These are phyloP conservation scores for Ligustrum vulgare DNA, from an alignment of 257 asterid genomes.

Conservation along the genomic window DNA sequence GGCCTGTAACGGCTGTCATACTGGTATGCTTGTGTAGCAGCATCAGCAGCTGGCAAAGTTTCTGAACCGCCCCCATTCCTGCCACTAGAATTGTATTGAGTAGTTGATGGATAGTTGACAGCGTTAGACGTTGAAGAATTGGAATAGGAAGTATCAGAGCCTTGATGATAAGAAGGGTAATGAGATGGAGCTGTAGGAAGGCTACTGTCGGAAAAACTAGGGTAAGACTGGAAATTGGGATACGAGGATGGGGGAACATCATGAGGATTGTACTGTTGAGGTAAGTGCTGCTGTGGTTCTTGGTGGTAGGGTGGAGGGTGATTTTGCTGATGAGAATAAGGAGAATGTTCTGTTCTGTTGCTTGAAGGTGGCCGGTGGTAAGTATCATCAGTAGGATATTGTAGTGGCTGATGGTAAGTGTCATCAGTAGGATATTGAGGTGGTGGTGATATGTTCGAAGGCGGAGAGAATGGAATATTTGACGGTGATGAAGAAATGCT, in stretches of 20 bases:
- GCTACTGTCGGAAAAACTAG: conserved; percentile 69
- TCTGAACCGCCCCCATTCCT: conserved; percentile 45
- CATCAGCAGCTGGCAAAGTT: conserved; percentile 43
- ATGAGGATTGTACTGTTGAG: conserved; percentile 57
- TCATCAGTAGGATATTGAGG: conserved; percentile 29
- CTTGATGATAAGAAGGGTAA: conserved; percentile 63
- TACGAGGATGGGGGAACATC: conserved; percentile 43
- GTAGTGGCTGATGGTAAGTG: conserved; percentile 20
- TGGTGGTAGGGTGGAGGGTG: conserved; percentile 52
- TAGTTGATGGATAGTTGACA: conserved; percentile 41
- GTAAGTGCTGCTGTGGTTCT: conserved; percentile 43
- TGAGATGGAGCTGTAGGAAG: conserved; percentile 73
- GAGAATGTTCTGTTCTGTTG: conserved; percentile 42
- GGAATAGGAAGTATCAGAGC: conserved; percentile 52
- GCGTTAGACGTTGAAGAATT: conserved; percentile 42
- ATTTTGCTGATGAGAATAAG: conserved; percentile 45
- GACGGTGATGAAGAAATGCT: conserved; percentile 43
- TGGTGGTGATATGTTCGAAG: conserved; percentile 40
- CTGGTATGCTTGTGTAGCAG: conserved; percentile 41
- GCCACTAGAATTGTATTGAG: conserved; percentile 45
- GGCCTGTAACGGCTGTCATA: conserved; percentile 67
- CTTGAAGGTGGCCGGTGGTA: conserved; percentile 45
- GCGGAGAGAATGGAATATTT: conserved; percentile 28
- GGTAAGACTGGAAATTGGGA: conserved; percentile 83
- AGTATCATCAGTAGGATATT: conserved; percentile 27